These are phyloP conservation scores for Beauveria sp. DNA, from an alignment of 2,329 filamentous ascomycete species.

Conservation along the genomic window DNA sequence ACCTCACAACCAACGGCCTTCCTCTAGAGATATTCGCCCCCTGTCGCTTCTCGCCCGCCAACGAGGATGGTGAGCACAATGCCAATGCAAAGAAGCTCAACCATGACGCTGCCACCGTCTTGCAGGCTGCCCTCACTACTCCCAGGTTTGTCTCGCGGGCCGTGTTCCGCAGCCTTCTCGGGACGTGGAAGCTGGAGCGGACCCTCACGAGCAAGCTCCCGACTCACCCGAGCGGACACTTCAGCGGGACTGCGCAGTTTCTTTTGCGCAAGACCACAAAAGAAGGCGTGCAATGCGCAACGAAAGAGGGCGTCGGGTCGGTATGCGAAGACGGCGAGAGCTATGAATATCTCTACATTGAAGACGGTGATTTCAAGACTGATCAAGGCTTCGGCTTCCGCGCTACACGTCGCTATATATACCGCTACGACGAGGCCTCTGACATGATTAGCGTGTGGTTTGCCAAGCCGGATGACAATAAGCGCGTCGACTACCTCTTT, in stretches of 20 bases:
- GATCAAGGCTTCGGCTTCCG: constrained; percentile 48
- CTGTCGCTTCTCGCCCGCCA: constrained; percentile 40
- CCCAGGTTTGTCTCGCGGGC: constrained; percentile 53
- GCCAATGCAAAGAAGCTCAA: constrained; percentile 36
- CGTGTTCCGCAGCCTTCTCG: constrained; percentile 63
- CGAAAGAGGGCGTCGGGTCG: constrained; percentile 8
- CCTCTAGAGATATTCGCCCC: constrained; percentile 49
- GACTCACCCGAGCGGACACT: constrained; percentile 55
- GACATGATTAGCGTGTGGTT: constrained; percentile 69
- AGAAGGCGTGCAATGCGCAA: constrained; percentile 37
- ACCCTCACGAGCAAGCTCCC: constrained; percentile 45
- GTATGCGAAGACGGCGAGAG: constrained; percentile 22
- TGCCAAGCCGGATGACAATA: constrained; percentile 53
- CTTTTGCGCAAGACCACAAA: constrained; percentile 51
- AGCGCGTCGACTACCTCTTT: constrained; percentile 64
- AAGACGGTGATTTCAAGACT: constrained; percentile 58
- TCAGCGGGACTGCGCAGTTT: constrained; percentile 59
- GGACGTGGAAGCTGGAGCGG: constrained; percentile 58
- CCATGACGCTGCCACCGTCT: constrained; percentile 35
- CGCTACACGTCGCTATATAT: constrained; percentile 61
- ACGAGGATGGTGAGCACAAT: constrained; percentile 28
- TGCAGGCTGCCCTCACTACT: constrained; percentile 33
- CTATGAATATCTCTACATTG: constrained; percentile 60
- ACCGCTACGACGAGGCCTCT: constrained; percentile 55
- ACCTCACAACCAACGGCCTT: constrained; percentile 31